Percentiles rank a stretch among this genome's conserved stretches.
Conservation (phyloP, 805 yeast species). For the Saccharomycopsis capsularis region DNA sequence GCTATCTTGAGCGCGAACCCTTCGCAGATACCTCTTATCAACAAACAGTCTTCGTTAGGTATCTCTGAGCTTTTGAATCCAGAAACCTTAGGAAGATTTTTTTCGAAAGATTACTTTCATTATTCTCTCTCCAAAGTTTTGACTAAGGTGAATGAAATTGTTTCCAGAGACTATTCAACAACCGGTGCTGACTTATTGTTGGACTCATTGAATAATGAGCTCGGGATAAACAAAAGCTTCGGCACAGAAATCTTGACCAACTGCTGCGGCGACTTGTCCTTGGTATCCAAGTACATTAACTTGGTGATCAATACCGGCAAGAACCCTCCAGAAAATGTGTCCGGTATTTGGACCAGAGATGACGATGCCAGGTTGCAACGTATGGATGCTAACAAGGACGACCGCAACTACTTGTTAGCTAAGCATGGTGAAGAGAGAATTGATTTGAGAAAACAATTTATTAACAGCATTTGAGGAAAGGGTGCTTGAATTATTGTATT, state of each 20-base stretch:
- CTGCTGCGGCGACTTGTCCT: slow-evolving; percentile 38
- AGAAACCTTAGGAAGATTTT: slow-evolving; percentile 26
- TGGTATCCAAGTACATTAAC: slow-evolving; percentile 37
- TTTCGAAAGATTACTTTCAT: slow-evolving; percentile 29
- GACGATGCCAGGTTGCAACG: slow-evolving; percentile 35
- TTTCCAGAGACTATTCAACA: slow-evolving; percentile 34
- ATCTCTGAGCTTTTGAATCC: slow-evolving; percentile 22
- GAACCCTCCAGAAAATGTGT: slow-evolving; percentile 37
- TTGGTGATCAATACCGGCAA: slow-evolving; percentile 34
- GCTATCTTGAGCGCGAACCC: slow-evolving; percentile 26
- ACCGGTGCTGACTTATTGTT: slow-evolving; percentile 39
- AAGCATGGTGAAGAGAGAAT: slow-evolving; percentile 37
- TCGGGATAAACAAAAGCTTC: slow-evolving; percentile 37
- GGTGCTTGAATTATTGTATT: not conserved
- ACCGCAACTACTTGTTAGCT: slow-evolving; percentile 29
- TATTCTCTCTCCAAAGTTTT: slow-evolving; percentile 29
- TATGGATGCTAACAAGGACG: slow-evolving; percentile 28
- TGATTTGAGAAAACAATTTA: slow-evolving; percentile 35
- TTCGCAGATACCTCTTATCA: slow-evolving; percentile 30
- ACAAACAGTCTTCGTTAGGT: slow-evolving; percentile 8
- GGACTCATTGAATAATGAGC: slow-evolving; percentile 34
- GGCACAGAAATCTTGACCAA: slow-evolving; percentile 37
- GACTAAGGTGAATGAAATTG: slow-evolving; percentile 33
- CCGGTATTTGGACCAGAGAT: slow-evolving; percentile 41
- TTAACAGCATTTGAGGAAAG: not conserved